phyloP scores from a whole-genome alignment of 169 alveolate genomes.

The Cryptosporidium tyzzeri region DNA sequence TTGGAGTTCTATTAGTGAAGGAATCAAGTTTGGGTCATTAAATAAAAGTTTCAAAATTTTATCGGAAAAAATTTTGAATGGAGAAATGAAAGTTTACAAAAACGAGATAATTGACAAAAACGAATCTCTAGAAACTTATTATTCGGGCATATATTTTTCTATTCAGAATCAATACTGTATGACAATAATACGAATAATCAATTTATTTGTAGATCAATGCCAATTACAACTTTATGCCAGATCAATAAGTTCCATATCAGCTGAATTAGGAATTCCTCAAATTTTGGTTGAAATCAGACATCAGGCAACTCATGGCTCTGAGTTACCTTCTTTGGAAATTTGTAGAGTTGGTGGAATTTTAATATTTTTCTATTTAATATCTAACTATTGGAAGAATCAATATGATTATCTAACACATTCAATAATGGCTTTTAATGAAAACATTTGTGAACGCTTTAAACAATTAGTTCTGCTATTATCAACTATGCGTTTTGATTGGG shows the following conservation, averaged over 20 bases:
- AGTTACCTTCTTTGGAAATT: constrained; percentile 50
- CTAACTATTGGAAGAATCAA: constrained; percentile 64
- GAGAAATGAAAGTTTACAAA: not conserved
- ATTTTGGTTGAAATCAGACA: constrained; percentile 71
- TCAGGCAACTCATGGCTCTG: constrained; percentile 68
- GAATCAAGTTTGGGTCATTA: constrained; percentile 4
- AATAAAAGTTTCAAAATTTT: not conserved
- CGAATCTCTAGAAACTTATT: not conserved
- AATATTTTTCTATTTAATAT: constrained; percentile 22
- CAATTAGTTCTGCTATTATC: not conserved
- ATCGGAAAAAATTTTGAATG: not conserved
- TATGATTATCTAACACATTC: constrained; percentile 15
- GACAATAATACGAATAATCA: constrained; percentile 43
- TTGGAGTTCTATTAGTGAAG: constrained; percentile 54
- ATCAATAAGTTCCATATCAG: constrained; percentile 61
- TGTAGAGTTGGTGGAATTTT: constrained; percentile 66
- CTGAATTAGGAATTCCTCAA: constrained; percentile 54
- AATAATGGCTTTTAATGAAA: not conserved
- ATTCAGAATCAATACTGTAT: constrained; percentile 39
- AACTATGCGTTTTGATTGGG: constrained; percentile 12
- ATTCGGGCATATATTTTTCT: not conserved
- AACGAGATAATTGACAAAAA: not conserved
- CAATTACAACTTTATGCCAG: constrained; percentile 56
- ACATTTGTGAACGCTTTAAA: not conserved
- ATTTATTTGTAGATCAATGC: constrained; percentile 60